phyloP scores from a whole-genome alignment of 176 grass and related monocot genomes.

The Aegilops umbellulata region DNA sequence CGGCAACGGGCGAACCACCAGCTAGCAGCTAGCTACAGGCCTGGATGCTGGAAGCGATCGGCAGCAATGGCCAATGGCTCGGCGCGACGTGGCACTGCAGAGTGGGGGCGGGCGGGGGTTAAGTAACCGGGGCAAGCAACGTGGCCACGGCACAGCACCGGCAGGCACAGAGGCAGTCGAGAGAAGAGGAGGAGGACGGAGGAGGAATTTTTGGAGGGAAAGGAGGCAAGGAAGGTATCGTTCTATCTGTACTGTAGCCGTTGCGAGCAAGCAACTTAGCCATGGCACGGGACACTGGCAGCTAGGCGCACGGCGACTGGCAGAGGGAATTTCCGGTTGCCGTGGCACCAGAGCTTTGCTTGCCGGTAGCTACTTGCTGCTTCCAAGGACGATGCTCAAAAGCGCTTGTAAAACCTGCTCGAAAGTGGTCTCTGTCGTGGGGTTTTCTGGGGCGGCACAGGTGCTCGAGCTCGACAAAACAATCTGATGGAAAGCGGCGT shows the following conservation, averaged over 20 bases:
- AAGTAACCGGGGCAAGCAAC: background rate
- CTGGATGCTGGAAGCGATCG: background rate
- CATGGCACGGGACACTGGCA: background rate
- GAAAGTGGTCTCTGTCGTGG: background rate
- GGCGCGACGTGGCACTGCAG: background rate
- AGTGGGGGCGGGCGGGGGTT: background rate
- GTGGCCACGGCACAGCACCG: background rate
- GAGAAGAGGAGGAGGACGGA: background rate
- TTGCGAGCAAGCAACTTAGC: constrained; percentile 33
- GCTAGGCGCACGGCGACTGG: background rate
- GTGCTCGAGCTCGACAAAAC: background rate
- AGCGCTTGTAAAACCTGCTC: background rate
- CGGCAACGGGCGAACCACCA: background rate
- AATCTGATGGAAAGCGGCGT: background rate
- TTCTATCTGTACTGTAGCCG: constrained; percentile 26
- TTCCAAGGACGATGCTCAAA: background rate
- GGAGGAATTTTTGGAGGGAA: constrained; percentile 40
- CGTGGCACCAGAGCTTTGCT: constrained; percentile 29
- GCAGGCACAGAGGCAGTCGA: background rate
- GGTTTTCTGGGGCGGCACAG: background rate
- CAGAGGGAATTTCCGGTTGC: constrained; percentile 26
- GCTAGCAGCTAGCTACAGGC: background rate
- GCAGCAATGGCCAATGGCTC: background rate
- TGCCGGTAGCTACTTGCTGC: background rate
- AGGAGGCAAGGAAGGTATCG: constrained; percentile 53